These are phyloP conservation scores for Juncus inflexus DNA, from an alignment of 176 grass and related monocot species.

Conservation along the genomic window DNA sequence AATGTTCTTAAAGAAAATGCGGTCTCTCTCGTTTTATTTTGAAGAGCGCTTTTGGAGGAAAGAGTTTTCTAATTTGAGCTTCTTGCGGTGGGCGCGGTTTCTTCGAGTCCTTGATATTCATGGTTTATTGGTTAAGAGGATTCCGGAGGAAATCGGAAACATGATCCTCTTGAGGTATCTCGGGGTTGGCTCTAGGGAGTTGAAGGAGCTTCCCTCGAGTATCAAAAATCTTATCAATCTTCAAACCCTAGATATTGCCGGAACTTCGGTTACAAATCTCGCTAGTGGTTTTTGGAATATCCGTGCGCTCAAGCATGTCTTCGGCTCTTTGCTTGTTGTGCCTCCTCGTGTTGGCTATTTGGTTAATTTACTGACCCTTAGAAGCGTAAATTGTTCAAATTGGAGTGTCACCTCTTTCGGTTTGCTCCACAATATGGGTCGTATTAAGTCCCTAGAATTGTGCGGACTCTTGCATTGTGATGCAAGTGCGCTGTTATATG, in stretches of 20 bases:
- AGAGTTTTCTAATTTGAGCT: not conserved
- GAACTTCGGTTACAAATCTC: not conserved
- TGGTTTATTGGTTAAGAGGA: not conserved
- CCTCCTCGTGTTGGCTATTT: not conserved
- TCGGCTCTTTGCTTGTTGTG: too few relatives aligned
- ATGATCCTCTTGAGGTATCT: slow-evolving; percentile 12
- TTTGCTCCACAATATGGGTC: not conserved
- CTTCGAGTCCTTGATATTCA: slow-evolving; percentile 10
- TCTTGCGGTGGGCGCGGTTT: not conserved
- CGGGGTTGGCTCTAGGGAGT: not conserved
- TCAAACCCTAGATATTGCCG: slow-evolving; percentile 7
- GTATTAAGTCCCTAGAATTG: too few relatives aligned
- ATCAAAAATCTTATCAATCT: slow-evolving; percentile 3
- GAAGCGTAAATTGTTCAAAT: not conserved
- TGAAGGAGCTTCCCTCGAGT: not conserved
- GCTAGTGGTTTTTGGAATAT: too few relatives aligned
- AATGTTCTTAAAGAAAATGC: too few relatives aligned
- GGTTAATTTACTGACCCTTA: not conserved
- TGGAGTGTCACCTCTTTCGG: not conserved
- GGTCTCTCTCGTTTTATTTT: too few relatives aligned
- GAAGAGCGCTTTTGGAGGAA: too few relatives aligned
- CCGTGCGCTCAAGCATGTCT: too few relatives aligned
- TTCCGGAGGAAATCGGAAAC: slow-evolving; percentile 1
- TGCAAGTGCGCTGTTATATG: too few relatives aligned
- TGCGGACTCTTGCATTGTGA: too few relatives aligned